Evolutionary conservation across 352 stramenopile species (phyloP).

Genomic region (Globisporangium uncinulatum): DNA sequence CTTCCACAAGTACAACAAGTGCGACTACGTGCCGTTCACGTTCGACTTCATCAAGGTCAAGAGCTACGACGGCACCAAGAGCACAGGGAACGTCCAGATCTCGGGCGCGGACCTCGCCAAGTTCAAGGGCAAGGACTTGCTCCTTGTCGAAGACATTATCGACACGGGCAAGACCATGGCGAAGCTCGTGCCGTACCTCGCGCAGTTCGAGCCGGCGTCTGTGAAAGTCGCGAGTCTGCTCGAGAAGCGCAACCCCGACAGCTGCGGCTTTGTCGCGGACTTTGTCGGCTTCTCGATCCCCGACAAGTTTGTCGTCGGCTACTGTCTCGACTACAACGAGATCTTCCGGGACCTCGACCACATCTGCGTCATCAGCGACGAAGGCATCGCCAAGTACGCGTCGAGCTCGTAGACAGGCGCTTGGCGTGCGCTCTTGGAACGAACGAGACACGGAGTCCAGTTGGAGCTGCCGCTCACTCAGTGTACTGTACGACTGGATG

Average conservation of each 20-base stretch:
- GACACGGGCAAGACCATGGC: constrained; percentile 95
- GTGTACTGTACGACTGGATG: too few species aligned
- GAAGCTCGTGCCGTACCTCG: constrained; percentile 86
- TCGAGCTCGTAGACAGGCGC: constrained; percentile 33
- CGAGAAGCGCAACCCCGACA: constrained; percentile 90
- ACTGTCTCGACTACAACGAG: constrained; percentile 97
- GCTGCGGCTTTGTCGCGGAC: constrained; percentile 89
- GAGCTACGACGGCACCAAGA: constrained; percentile 91
- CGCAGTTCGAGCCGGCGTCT: constrained; percentile 71
- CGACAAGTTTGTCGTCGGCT: constrained; percentile 94
- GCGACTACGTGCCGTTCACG: constrained; percentile 86
- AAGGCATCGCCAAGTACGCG: constrained; percentile 87
- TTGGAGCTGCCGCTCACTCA: background rate
- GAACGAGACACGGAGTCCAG: background rate
- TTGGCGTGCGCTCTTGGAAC: too few species aligned
- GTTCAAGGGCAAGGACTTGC: constrained; percentile 87
- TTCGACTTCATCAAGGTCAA: constrained; percentile 95
- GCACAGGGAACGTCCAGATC: constrained; percentile 90
- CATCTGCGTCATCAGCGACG: constrained; percentile 94
- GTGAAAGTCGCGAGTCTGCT: constrained; percentile 90
- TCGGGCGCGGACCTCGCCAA: constrained; percentile 79
- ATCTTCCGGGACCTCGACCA: constrained; percentile 94
- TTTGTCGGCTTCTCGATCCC: constrained; percentile 97
- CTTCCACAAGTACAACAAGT: constrained; percentile 87
- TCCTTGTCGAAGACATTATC: constrained; percentile 98